These are phyloP conservation scores for Ochromonas danica DNA, from an alignment of 108 stramenopile genomes.

Conservation along the genomic window DNA sequence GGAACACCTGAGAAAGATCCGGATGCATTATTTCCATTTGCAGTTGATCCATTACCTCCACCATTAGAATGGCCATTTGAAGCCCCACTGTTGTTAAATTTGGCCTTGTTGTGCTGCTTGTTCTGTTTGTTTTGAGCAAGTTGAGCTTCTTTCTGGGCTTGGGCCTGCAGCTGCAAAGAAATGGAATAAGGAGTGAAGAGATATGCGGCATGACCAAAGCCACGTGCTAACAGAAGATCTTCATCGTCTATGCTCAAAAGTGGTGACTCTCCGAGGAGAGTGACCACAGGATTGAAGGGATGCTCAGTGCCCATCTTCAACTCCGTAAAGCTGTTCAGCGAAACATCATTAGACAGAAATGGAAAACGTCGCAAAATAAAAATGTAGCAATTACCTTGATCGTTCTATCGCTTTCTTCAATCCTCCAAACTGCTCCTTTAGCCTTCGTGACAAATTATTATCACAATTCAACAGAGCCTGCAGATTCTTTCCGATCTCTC, in stretches of 20 bases:
- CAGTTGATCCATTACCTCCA: too few relatives aligned
- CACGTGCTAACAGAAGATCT: too few relatives aligned
- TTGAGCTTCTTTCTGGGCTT: neutral
- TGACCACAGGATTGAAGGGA: slow-evolving; percentile 5
- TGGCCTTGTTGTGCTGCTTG: neutral
- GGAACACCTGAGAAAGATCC: too few relatives aligned
- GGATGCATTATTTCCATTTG: too few relatives aligned
- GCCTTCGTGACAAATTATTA: slow-evolving; percentile 5
- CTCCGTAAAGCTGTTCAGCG: neutral
- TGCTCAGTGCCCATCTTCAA: neutral
- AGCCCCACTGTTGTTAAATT: too few relatives aligned
- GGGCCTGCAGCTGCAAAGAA: neutral
- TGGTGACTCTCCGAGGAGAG: neutral
- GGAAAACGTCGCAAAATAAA: neutral
- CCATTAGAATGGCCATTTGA: too few relatives aligned
- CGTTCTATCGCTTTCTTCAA: slow-evolving; percentile 30
- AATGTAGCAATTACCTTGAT: neutral
- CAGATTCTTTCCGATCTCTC: slow-evolving; percentile 34
- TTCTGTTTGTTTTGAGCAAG: neutral
- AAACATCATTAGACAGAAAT: neutral
- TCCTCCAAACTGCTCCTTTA: slow-evolving; percentile 21
- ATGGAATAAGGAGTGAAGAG: neutral
- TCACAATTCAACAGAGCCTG: neutral
- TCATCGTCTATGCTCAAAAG: too few relatives aligned
- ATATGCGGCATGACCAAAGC: neutral